Evolutionary conservation across 768 basidiomycete species (phyloP).

Genomic region (Xerocomus brunneocitrinus): DNA sequence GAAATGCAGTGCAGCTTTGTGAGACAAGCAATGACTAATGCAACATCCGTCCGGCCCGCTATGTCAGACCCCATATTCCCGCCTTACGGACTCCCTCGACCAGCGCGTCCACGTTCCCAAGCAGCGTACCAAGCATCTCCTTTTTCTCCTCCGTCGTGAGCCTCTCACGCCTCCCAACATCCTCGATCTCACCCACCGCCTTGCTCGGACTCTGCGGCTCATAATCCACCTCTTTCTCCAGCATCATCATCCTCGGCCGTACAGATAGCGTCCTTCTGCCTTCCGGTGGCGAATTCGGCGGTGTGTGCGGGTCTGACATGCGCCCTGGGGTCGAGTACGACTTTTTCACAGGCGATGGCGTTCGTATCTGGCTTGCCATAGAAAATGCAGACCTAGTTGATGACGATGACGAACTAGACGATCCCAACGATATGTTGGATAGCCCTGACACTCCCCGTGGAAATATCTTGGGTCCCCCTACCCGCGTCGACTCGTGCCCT

Average conservation of each 20-base stretch:
- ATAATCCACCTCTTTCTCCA: constrained; percentile 68
- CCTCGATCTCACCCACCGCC: constrained; percentile 22
- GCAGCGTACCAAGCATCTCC: constrained; percentile 69
- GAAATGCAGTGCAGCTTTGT: constrained; percentile 1
- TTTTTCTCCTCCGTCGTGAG: constrained; percentile 82
- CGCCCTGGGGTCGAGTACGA: constrained; percentile 19
- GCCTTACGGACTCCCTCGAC: constrained; percentile 85
- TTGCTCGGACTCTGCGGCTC: constrained; percentile 70
- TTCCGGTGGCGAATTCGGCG: constrained; percentile 23
- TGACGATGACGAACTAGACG: constrained; percentile 22
- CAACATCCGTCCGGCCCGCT: neutral
- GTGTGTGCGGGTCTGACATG: constrained; percentile 18
- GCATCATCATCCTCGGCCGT: constrained; percentile 52
- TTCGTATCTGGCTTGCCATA: constrained; percentile 27
- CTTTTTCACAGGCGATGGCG: constrained; percentile 44
- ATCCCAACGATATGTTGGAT: constrained; percentile 19
- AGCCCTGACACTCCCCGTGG: constrained; percentile 16
- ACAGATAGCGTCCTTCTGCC: constrained; percentile 22
- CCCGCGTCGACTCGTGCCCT: constrained; percentile 11
- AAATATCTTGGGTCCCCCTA: constrained; percentile 17
- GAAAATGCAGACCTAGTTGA: constrained; percentile 39
- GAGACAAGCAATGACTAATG: constrained; percentile 15
- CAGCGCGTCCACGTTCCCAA: constrained; percentile 88
- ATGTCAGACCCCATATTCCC: constrained; percentile 79
- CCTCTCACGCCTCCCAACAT: constrained; percentile 17